phyloP scores from a whole-genome alignment of 2,329 filamentous ascomycete species.

The Purpureocillium lavendulum region DNA sequence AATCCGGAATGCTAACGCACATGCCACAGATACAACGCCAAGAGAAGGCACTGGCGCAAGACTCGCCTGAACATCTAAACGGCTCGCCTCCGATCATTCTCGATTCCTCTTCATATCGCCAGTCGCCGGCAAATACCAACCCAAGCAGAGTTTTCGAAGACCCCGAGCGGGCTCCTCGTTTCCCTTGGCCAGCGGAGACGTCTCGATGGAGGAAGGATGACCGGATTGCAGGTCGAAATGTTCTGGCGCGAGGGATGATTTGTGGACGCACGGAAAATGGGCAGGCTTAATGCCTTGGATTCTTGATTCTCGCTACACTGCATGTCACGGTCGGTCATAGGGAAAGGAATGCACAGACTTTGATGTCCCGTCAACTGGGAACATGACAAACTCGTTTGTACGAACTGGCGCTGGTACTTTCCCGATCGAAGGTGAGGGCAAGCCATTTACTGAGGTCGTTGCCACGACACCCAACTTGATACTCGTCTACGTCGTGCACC shows the following conservation, averaged over 20 bases:
- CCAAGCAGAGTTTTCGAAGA: not conserved
- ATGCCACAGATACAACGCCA: slow-evolving; percentile 87
- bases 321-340: slow-evolving; percentile 39
- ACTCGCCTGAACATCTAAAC: slow-evolving; percentile 96
- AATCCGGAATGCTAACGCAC: slow-evolving; percentile 8
- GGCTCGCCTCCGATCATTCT: slow-evolving; percentile 36
- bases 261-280: slow-evolving; percentile 17
- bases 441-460: no score
- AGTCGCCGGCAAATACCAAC: slow-evolving; percentile 3
- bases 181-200: not conserved
- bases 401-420: no score
- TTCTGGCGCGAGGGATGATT: slow-evolving; percentile 1
- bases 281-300: slow-evolving; percentile 22
- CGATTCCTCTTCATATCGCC: slow-evolving; percentile 16
- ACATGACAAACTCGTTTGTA: slow-evolving; percentile 1
- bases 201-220: not conserved
- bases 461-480: no score
- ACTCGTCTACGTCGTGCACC: no score
- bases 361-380: slow-evolving; percentile 17
- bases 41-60: slow-evolving; percentile 99
- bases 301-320: slow-evolving; percentile 31
- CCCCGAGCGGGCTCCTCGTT: no score
- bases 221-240: not conserved
- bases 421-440: no score
- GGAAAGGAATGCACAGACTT: slow-evolving; percentile 34